These are phyloP conservation scores for Sclerotinia nivalis DNA, from an alignment of 2,329 filamentous ascomycete species.

Conservation along the genomic window DNA sequence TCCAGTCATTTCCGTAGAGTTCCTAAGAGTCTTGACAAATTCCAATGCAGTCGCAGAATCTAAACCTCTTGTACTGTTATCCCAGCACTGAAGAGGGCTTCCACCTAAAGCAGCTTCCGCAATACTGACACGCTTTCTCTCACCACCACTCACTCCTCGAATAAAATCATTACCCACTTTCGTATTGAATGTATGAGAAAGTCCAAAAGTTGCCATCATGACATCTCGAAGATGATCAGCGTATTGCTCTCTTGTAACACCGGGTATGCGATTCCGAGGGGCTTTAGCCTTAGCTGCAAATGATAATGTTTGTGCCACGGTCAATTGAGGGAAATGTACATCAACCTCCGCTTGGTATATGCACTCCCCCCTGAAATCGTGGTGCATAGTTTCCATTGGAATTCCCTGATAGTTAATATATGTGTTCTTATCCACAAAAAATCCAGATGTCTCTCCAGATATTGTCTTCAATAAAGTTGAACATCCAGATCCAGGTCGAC, in stretches of 20 bases:
- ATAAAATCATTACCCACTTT: constrained; percentile 75
- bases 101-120: constrained; percentile 67
- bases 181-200: constrained; percentile 70
- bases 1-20: constrained; percentile 63
- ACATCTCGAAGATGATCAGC: constrained; percentile 56
- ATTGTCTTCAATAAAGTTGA: constrained; percentile 64
- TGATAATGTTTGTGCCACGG: constrained; percentile 70
- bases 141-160: constrained; percentile 69
- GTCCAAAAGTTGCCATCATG: constrained; percentile 67
- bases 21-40: constrained; percentile 67
- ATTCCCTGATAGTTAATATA: constrained; percentile 63
- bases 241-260: constrained; percentile 60
- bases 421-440: constrained; percentile 53
- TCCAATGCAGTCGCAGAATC: constrained; percentile 73
- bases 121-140: constrained; percentile 78
- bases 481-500: constrained; percentile 65
- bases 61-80: constrained; percentile 71
- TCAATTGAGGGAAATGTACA: constrained; percentile 75
- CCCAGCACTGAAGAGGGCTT: constrained; percentile 72
- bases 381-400: constrained; percentile 50
- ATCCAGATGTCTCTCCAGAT: constrained; percentile 54
- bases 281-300: constrained; percentile 72
- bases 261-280: constrained; percentile 63
- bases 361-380: constrained; percentile 64
- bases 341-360: constrained; percentile 78